A percentile compares a stretch with the other conserved stretches of the same genome.
These are phyloP conservation scores for Striga hermonthica DNA, from an alignment of 305 asterid genomes.

Conservation along the genomic window DNA sequence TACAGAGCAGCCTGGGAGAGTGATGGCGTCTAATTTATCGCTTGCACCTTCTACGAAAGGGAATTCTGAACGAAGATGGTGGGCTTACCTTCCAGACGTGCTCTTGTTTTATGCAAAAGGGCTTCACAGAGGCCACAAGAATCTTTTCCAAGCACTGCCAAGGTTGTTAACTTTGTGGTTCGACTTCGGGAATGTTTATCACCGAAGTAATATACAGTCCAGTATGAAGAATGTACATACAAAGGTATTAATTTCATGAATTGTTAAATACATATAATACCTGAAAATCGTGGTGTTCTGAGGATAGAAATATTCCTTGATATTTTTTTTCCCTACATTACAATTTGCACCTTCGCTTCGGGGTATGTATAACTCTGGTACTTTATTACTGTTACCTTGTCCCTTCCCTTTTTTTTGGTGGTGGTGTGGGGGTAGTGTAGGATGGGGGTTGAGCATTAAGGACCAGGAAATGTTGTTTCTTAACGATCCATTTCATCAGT, in stretches of 20 bases:
- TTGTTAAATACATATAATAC: not conserved
- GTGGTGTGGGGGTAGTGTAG: not conserved
- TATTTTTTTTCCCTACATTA: not conserved
- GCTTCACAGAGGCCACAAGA: slow-evolving; percentile 89
- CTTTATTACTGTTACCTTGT: not conserved
- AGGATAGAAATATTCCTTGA: not conserved
- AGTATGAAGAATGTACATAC: slow-evolving; percentile 54
- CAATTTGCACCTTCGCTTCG: not conserved
- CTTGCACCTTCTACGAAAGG: slow-evolving; percentile 47
- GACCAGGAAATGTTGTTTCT: not conserved
- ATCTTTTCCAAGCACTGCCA: slow-evolving; percentile 97
- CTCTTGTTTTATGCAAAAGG: slow-evolving; percentile 87
- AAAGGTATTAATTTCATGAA: slow-evolving; percentile 52
- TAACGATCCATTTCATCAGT: not conserved
- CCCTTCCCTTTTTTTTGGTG: not conserved
- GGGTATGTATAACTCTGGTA: not conserved
- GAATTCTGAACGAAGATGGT: slow-evolving; percentile 75
- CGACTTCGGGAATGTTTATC: slow-evolving; percentile 75
- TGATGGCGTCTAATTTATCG: slow-evolving; percentile 45
- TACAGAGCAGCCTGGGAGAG: slow-evolving; percentile 52
- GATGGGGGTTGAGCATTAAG: not conserved
- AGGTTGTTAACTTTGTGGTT: slow-evolving; percentile 94
- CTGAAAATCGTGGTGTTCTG: not conserved
- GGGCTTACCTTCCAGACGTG: slow-evolving; percentile 87
- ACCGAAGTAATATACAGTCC: slow-evolving; percentile 52